Base-by-base conservation (phyloP, 306 rosid species). In the Cotoneaster glaucophyllus region DNA sequence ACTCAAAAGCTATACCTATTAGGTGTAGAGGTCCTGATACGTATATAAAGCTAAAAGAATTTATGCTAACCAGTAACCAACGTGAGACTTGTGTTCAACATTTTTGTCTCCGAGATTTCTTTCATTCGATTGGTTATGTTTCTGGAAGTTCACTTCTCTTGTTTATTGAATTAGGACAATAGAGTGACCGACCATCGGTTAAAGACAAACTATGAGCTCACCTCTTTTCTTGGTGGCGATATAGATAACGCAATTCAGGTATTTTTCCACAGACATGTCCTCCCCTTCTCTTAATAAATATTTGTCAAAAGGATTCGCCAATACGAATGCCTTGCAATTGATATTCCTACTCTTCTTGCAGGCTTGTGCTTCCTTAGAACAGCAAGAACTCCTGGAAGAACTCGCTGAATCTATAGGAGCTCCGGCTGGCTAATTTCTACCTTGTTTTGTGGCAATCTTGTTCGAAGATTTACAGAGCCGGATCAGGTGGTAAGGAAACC, bases 141-240 rank as follows among this genome's bases (percentile, higher is more conserved):
- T 77, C 62, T 43, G 79, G 69, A 75, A 81, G 64, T 26, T 79
- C 58, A 75, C 68, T n/a, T 32, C 69, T 13, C 41, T 53, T 19
- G 39, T 69, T 61, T 63, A 53, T 52, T 77, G 45, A 67, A 76
- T 72, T 56, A 95, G 99, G 99, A 95, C 80, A 95, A 90, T 75
- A 86, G 97, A 82, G 99, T 92, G 59, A 95, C 99, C 11, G 99
- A 95, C 75, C 97, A 90, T 81, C 85, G 97, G 87, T 80, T 95
- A 80, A 95, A 92, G 92, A 87, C 54, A 83, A 95, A 92, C 84
- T 92, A 70, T 71, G 96, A 87, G 83, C 99, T 95, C 87, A 92
- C 97, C 67, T 85, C 90, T 78, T 95, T 95, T 83, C 97, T 95
- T 53, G 86, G 64, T 0, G 99, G 99, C 39, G 89, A 86, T 74